Conservation (phyloP, 2,329 filamentous ascomycete species). For the Helotiales sp. region DNA sequence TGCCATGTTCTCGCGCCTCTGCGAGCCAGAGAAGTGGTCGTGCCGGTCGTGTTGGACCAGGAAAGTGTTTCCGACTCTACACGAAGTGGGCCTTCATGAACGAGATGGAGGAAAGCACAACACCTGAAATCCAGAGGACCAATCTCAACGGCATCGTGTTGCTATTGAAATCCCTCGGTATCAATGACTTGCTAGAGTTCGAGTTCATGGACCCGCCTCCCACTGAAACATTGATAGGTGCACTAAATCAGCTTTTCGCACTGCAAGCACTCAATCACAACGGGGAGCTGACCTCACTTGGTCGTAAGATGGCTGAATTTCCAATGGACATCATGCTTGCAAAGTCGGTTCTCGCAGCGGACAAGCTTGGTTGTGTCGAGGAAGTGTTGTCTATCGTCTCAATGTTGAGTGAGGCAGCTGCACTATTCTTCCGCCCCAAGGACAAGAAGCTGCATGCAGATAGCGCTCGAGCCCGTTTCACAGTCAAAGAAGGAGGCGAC, state of each 20-base stretch:
- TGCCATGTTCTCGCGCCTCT: conserved; percentile 88
- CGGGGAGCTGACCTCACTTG: conserved; percentile 87
- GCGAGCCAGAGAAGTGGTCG: conserved; percentile 93
- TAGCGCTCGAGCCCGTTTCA: conserved; percentile 86
- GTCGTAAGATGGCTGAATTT: conserved; percentile 94
- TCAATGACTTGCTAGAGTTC: conserved; percentile 91
- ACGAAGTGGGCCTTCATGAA: conserved; percentile 95
- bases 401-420: conserved; percentile 87
- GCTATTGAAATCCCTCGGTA: conserved; percentile 85
- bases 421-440: conserved; percentile 92
- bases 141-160: conserved; percentile 86
- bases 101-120: conserved; percentile 90
- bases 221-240: conserved; percentile 85
- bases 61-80: conserved; percentile 92
- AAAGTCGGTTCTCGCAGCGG: conserved; percentile 85
- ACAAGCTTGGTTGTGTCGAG: conserved; percentile 90
- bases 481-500: conserved; percentile 88
- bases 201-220: conserved; percentile 96
- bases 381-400: conserved; percentile 93
- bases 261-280: conserved; percentile 87
- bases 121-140: conserved; percentile 89
- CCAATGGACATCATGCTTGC: conserved; percentile 91
- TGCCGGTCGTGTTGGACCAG: conserved; percentile 88
- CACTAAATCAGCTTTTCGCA: conserved; percentile 89
- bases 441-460: conserved; percentile 98